phyloP scores from a whole-genome alignment of 2,329 filamentous ascomycete genomes.

The Phyllosticta capitalensis region DNA sequence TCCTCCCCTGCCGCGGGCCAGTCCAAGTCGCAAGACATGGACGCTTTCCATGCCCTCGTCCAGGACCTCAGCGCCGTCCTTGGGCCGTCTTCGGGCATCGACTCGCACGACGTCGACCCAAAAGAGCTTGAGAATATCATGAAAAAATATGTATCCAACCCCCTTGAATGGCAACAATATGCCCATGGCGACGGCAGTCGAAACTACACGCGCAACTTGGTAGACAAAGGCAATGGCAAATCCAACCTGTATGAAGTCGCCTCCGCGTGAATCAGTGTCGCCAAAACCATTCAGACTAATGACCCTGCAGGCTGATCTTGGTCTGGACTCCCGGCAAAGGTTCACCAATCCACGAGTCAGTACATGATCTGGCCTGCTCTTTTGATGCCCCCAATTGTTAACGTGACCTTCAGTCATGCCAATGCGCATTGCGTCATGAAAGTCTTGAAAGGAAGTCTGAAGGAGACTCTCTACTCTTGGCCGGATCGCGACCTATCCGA shows the following conservation, averaged over 20 bases:
- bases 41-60: slow-evolving; percentile 60
- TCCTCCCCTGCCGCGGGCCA: neutral
- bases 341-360: slow-evolving; percentile 71
- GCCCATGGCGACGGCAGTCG: slow-evolving; percentile 61
- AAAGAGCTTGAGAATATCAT: slow-evolving; percentile 62
- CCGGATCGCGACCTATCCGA: slow-evolving; percentile 43
- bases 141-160: slow-evolving; percentile 60
- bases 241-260: slow-evolving; percentile 50
- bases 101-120: slow-evolving; percentile 72
- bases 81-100: slow-evolving; percentile 71
- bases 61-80: slow-evolving; percentile 62
- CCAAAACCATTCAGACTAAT: slow-evolving; percentile 13
- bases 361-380: neutral
- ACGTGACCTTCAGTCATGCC: slow-evolving; percentile 28
- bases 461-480: slow-evolving; percentile 73
- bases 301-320: slow-evolving; percentile 56
- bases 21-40: slow-evolving; percentile 6
- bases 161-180: slow-evolving; percentile 64
- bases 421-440: slow-evolving; percentile 92
- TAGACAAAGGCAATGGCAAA: slow-evolving; percentile 81
- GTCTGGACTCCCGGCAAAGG: slow-evolving; percentile 82
- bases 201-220: slow-evolving; percentile 78
- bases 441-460: slow-evolving; percentile 66
- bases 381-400: neutral
- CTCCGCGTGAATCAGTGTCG: neutral